Percentiles rank a stretch among this genome's conserved stretches.
Conservation (phyloP, 1,284 basidiomycete genomes). For the Fomitopsis betulina region DNA sequence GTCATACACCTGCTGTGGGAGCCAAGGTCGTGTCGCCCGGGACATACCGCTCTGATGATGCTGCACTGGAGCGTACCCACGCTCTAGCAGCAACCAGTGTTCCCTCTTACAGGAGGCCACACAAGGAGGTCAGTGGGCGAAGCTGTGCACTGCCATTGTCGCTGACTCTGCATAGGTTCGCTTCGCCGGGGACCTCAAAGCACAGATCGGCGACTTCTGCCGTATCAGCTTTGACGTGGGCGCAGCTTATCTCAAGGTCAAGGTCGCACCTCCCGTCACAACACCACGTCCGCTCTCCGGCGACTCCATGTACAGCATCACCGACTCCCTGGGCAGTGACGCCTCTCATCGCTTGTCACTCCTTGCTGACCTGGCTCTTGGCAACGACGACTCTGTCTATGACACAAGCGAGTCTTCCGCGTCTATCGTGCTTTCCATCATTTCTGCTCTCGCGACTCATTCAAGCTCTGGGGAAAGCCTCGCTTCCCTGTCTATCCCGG, state of each 20-base stretch:
- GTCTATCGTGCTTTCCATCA: neutral
- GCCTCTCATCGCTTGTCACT: neutral
- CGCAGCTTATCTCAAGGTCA: neutral
- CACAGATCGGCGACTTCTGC: neutral
- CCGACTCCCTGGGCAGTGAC: too few species aligned
- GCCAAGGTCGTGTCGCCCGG: neutral
- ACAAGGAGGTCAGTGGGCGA: neutral
- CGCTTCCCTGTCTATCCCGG: neutral
- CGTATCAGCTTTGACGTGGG: neutral
- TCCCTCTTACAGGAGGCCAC: neutral
- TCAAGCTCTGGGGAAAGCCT: neutral
- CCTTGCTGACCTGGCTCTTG: neutral
- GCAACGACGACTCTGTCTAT: neutral
- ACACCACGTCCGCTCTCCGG: neutral
- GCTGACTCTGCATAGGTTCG: neutral
- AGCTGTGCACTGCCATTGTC: neutral
- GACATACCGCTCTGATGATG: neutral
- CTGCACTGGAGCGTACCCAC: neutral
- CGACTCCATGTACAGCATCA: too few species aligned
- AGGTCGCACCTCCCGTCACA: neutral
- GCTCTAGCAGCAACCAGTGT: neutral
- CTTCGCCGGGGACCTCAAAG: neutral
- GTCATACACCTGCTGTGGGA: neutral
- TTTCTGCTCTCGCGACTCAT: neutral
- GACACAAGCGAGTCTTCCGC: neutral